phyloP scores from a whole-genome alignment of 352 stramenopile genomes.

The Phytophthora sansomeana region DNA sequence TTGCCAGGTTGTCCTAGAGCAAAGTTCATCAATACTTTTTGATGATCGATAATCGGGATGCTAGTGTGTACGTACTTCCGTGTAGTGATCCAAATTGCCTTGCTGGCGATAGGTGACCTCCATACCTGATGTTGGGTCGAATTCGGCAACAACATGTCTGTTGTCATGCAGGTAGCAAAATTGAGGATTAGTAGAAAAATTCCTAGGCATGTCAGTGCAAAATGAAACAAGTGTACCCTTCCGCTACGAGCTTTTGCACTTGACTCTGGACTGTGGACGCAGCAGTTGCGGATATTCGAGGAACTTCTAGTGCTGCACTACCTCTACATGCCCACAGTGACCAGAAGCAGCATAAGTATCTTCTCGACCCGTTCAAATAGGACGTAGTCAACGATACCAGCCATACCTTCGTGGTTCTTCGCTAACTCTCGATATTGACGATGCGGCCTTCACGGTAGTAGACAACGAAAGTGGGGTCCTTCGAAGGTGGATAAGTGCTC shows the following conservation, averaged over 20 bases:
- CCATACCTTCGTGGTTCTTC: slow-evolving; percentile 29
- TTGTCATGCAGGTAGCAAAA: neutral
- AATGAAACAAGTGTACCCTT: slow-evolving; percentile 47
- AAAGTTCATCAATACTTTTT: neutral
- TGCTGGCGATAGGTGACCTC: slow-evolving; percentile 72
- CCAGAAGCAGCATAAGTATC: neutral
- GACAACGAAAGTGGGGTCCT: slow-evolving; percentile 33
- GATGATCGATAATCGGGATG: neutral
- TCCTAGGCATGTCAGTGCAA: neutral
- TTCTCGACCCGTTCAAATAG: neutral
- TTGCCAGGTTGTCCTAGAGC: slow-evolving; percentile 68
- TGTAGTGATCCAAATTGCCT: slow-evolving; percentile 81
- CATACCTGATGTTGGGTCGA: slow-evolving; percentile 23
- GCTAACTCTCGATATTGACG: neutral
- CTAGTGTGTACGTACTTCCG: slow-evolving; percentile 43
- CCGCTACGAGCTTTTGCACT: slow-evolving; percentile 68
- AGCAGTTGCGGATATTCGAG: slow-evolving; percentile 51
- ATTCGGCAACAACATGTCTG: slow-evolving; percentile 71
- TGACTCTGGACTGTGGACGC: slow-evolving; percentile 53
- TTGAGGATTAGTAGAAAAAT: neutral
- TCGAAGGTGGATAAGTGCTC: slow-evolving; percentile 66
- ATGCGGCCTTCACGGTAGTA: slow-evolving; percentile 1
- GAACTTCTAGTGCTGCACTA: slow-evolving; percentile 34
- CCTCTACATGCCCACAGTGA: neutral
- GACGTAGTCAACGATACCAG: neutral